Evolutionary conservation across 2,329 filamentous ascomycete species (phyloP).

Genomic region (Periglandula ipomoeae): DNA sequence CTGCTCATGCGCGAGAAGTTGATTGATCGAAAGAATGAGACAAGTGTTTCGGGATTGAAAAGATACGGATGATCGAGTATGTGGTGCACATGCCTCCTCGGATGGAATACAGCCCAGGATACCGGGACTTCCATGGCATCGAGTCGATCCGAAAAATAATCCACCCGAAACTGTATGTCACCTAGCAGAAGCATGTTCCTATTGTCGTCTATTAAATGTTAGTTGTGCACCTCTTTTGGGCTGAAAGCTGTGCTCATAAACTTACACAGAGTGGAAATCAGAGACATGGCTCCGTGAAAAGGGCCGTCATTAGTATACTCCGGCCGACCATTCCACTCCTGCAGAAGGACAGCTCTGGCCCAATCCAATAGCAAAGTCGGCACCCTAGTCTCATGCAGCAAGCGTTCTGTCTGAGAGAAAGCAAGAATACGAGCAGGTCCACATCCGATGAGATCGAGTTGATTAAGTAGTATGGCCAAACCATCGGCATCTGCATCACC

Average conservation of each 20-base stretch:
- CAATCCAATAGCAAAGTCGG: constrained; percentile 57
- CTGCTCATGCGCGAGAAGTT: constrained; percentile 83
- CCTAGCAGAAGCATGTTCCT: constrained; percentile 55
- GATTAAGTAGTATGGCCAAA: constrained; percentile 38
- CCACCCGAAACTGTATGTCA: constrained; percentile 62
- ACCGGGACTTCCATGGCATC: constrained; percentile 67
- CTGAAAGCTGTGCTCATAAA: constrained; percentile 11
- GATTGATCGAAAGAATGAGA: constrained; percentile 78
- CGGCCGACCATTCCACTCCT: constrained; percentile 71
- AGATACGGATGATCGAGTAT: constrained; percentile 74
- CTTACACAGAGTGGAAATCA: constrained; percentile 66
- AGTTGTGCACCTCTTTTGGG: constrained; percentile 6
- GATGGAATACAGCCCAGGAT: constrained; percentile 55
- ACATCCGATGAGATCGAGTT: constrained; percentile 42
- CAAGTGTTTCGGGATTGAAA: constrained; percentile 62
- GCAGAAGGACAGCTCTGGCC: constrained; percentile 65
- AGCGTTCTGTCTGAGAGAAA: constrained; percentile 41
- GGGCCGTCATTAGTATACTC: constrained; percentile 60
- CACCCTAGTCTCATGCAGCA: constrained; percentile 46
- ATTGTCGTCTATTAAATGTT: constrained; percentile 42
- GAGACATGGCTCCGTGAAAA: constrained; percentile 67
- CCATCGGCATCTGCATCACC: constrained; percentile 32
- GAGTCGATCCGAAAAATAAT: constrained; percentile 66
- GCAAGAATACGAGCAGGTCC: constrained; percentile 35
- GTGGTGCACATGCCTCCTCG: constrained; percentile 58